Conservation (phyloP, 306 rosid genomes). For the Carpinus viminea region DNA sequence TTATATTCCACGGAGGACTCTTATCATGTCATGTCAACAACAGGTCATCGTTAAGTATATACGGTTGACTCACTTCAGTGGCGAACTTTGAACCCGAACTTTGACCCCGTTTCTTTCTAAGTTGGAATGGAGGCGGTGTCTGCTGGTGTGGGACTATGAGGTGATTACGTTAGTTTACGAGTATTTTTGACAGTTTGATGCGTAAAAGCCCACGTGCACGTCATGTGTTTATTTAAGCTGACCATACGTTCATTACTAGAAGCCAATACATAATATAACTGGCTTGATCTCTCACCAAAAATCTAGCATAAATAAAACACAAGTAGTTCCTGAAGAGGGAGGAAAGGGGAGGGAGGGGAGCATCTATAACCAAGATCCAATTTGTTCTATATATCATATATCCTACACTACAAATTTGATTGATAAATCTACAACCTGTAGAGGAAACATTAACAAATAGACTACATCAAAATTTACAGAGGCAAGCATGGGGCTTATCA, state of each 20-base stretch:
- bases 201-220: no score
- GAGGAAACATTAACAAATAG: neutral
- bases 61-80: no score
- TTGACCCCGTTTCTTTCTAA: no score
- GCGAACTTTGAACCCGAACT: no score
- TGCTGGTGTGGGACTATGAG: no score
- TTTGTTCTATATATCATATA: neutral
- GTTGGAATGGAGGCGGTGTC: no score
- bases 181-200: no score
- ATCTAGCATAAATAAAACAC: neutral
- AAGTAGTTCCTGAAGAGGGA: neutral
- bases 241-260: neutral
- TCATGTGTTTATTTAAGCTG: neutral
- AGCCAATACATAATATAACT: neutral
- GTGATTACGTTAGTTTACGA: no score
- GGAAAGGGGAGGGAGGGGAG: neutral
- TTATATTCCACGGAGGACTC: neutral
- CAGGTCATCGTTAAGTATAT: no score
- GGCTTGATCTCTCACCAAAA: neutral
- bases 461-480: conserved; percentile 22
- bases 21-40: neutral
- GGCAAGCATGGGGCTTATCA: conserved; percentile 15
- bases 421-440: neutral
- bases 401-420: neutral
- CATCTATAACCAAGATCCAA: neutral